Base-by-base conservation (phyloP, 768 basidiomycete species). In the Amanita pallidorosea region DNA sequence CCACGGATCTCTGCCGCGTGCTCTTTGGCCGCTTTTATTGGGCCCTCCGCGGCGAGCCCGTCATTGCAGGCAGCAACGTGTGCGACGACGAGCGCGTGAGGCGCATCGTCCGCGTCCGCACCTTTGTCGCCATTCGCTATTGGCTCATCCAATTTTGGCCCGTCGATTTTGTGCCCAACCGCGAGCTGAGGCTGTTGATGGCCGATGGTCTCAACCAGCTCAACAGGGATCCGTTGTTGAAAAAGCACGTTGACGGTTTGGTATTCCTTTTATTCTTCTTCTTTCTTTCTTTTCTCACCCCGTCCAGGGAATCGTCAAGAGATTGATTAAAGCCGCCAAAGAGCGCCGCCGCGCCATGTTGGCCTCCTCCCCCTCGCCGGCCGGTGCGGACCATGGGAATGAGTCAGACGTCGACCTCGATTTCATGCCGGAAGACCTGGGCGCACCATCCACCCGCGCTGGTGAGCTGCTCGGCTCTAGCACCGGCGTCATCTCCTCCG, bases 101-200 rank as follows among this genome's bases (percentile, higher is more conserved):
- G 50, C 75, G 83, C 47, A 82, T 93, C 49, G 89, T 92, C 22
- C 78, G 89, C 38, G 88, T 92, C 7, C 73, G 93, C 60, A 94
- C 92, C 9, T 93, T 91, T 61, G 86, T 90, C 29, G 89, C 90
- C 5, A 80, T 94, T 49, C 77, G 89, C 38, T 90, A 90, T 60
- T 96, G 93, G 92, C 63, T 95, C 41, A 68, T 90, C 60, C 91
- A 89, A 6, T 94, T 94, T 64, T 95, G 94, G 64, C 76, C 75
- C 45, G 85, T 88, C 55, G 92, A 96, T 62, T 95, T 94, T 60
- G 66, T 91, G 53, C 82, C 86, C 38, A 83, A 88, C 65, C 76
- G 80, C 53, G 87, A 86, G 57, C 65, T 95, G 60, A 73, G 92
- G 57, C 61, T 81, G 23, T 63, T 85, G 38, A 70, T 93, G 43